These are phyloP conservation scores for Sindora glabra DNA, from an alignment of 306 rosid genomes.

Conservation along the genomic window DNA sequence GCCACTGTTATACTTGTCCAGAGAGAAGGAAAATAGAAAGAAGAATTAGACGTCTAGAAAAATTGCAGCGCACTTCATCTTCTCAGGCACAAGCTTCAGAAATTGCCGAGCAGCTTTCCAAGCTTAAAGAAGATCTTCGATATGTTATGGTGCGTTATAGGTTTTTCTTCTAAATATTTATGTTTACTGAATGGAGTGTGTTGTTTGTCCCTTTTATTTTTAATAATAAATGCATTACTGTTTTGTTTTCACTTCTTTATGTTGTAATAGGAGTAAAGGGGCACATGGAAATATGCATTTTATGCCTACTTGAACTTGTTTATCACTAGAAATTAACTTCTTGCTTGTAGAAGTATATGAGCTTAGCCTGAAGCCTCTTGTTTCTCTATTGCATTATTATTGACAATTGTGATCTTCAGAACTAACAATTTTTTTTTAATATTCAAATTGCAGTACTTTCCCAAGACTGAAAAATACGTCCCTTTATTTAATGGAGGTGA, in stretches of 20 bases:
- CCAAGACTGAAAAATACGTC: constrained; percentile 89
- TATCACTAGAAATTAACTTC: background rate
- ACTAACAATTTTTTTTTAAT: constrained; percentile 16
- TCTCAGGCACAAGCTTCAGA: constrained; percentile 55
- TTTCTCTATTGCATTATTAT: background rate
- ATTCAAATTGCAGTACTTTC: constrained; percentile 70
- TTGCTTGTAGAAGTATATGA: background rate
- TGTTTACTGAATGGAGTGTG: background rate
- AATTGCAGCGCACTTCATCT: constrained; percentile 66
- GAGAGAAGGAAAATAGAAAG: constrained; percentile 94
- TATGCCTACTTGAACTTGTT: background rate
- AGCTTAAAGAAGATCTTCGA: constrained; percentile 81
- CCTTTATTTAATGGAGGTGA: constrained; percentile 76
- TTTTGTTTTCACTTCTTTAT: background rate
- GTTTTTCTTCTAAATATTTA: background rate
- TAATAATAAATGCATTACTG: background rate
- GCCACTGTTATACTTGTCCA: constrained; percentile 14
- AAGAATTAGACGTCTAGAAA: constrained; percentile 80
- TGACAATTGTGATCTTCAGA: background rate
- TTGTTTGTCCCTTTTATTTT: background rate
- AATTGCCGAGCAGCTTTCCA: constrained; percentile 57
- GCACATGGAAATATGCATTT: background rate
- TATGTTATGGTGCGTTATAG: constrained; percentile 65
- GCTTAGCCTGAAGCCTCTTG: background rate
- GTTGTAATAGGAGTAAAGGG: background rate